These are phyloP conservation scores for Sporothrix dimorphospora DNA, from an alignment of 2,329 filamentous ascomycete genomes.

Conservation along the genomic window DNA sequence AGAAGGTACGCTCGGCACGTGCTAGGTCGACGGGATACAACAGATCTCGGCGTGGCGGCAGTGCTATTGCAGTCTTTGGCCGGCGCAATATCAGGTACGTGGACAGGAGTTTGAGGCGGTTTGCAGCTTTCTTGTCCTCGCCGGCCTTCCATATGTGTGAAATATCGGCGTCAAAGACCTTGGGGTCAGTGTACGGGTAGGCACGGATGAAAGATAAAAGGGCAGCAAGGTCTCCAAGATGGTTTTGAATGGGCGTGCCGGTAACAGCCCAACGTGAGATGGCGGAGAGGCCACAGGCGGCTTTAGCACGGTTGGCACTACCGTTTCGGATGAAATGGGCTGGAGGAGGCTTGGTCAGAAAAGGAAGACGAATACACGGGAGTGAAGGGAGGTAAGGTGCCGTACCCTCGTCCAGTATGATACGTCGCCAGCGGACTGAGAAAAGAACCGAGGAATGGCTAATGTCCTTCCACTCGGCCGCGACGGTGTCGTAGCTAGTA, in stretches of 20 bases:
- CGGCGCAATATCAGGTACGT: neutral
- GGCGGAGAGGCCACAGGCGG: neutral
- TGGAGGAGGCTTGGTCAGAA: neutral
- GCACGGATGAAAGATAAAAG: neutral
- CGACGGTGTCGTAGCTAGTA: neutral
- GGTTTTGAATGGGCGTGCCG: neutral
- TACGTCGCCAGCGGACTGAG: neutral
- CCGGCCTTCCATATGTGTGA: neutral
- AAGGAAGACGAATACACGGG: neutral
- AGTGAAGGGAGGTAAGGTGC: neutral
- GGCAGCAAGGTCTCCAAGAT: neutral
- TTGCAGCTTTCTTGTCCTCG: neutral
- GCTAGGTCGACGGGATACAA: neutral
- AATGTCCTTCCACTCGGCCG: neutral
- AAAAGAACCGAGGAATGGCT: neutral
- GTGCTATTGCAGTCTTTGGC: neutral
- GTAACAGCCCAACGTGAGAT: neutral
- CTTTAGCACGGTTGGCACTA: neutral
- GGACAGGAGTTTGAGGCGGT: neutral
- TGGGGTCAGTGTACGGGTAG: neutral
- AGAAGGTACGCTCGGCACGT: neutral
- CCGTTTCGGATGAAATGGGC: constrained; percentile 2
- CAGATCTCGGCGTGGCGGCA: neutral
- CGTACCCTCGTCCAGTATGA: neutral
- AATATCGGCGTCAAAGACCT: neutral